A percentile compares a stretch with the other conserved stretches of the same genome.
Conservation (phyloP, 495 filamentous ascomycete genomes). For the Neurospora terricola region DNA sequence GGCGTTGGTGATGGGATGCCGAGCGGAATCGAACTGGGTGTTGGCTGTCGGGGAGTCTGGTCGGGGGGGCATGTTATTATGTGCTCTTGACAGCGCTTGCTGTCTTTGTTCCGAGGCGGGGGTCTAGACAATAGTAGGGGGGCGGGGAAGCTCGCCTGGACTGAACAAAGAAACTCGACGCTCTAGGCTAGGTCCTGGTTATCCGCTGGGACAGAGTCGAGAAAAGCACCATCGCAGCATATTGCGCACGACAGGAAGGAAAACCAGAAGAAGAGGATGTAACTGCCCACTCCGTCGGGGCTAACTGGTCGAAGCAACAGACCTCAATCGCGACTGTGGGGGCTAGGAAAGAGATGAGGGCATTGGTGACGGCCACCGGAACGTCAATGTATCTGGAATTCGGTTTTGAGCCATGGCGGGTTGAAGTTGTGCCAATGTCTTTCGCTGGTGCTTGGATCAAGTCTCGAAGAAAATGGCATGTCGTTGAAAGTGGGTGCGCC, state of each 20-base stretch:
- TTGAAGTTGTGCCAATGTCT: not conserved
- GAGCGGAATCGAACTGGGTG: not conserved
- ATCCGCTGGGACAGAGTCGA: not conserved
- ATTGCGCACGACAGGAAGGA: not conserved
- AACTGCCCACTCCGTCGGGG: too few species aligned
- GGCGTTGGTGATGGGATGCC: not conserved
- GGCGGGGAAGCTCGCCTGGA: not conserved
- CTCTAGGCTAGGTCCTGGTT: not conserved
- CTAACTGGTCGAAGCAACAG: not conserved
- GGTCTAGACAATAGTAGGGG: not conserved
- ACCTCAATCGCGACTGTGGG: not conserved
- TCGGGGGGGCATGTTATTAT: not conserved
- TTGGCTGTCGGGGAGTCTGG: not conserved
- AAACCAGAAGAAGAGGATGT: not conserved
- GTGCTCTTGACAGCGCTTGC: not conserved
- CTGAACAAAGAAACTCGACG: not conserved
- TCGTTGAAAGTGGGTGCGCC: not conserved
- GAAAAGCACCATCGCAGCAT: not conserved
- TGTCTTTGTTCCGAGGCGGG: not conserved
- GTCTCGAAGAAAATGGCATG: not conserved
- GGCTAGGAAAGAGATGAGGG: not conserved
- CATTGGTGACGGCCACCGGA: not conserved
- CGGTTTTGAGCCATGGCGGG: not conserved
- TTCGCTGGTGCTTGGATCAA: not conserved
- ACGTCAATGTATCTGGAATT: not conserved